Evolutionary conservation across 2,329 filamentous ascomycete species (phyloP), one percentile per base, ranked within the genome.

Genomic region (Colletotrichum viniferum): DNA sequence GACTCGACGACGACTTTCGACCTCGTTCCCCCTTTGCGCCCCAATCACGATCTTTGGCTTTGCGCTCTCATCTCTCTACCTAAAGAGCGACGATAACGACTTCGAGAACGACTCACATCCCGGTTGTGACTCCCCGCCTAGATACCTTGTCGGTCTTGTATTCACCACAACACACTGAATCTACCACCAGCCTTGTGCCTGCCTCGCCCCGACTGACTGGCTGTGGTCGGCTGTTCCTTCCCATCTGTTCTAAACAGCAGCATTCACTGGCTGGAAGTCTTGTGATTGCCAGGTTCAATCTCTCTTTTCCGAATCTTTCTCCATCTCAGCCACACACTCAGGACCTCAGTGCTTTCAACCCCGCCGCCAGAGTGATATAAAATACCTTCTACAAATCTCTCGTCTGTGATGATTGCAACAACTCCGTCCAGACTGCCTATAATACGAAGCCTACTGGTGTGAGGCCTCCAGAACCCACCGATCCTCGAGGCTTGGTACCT

Each of bases 401-500:
- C 26, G 58, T 62, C 60, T 76, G 73, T 76, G 55, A 77, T 77
- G 76, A 70, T 69, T 34, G 63, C 73, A 73, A 76, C 65, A 55
- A 73, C 65, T 30, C 34, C 21, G 48, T 9, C 26, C 65, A 24
- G 30, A 68, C 38, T 55, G 68, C 68, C 55, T 55, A 64, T 67
- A 52, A 52, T 52, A 30, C 69, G 67, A 76, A 62, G 71, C 73
- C 43, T 60, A 60, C 14, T 32, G 58, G 32, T 65, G 60, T 30
- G 52, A 65, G 56, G 60, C 61, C 16, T 64, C 58, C 43, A 34
- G 28, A 63, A n/a, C 56, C 30, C 18, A 21, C 18, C 30, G 28
- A 26, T 36, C n/a, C 48, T 36, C 58, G 48, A 64, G 24, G 24
- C 34, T 38, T 30, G 12, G n/a, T 21, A 67, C 12, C 34, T 26